Evolutionary conservation across 1,284 basidiomycete genomes (phyloP).

Genomic region (Afroboletus lepidellus): DNA sequence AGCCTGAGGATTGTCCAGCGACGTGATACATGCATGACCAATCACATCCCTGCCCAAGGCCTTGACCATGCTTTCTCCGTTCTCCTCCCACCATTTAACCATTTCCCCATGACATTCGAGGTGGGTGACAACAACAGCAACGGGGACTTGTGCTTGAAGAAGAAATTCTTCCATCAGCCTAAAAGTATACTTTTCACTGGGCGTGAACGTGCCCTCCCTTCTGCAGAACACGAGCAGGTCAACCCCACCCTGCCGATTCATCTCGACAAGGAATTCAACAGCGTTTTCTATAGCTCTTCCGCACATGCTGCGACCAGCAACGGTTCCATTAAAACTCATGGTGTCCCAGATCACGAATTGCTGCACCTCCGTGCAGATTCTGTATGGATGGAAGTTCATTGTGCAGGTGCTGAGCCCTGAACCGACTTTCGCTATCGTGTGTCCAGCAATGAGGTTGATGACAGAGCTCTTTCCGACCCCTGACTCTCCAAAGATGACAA

Average conservation of each 20-base stretch:
- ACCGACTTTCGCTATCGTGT: too few species aligned
- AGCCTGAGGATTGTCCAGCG: constrained; percentile 10
- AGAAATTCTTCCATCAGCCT: constrained; percentile 36
- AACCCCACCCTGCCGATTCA: constrained; percentile 33
- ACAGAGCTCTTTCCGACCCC: constrained; percentile 32
- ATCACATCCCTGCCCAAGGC: constrained; percentile 15
- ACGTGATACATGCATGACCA: constrained; percentile 33
- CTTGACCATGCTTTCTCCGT: constrained; percentile 16
- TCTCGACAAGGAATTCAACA: constrained; percentile 31
- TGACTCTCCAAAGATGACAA: constrained; percentile 28
- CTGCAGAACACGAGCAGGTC: constrained; percentile 41
- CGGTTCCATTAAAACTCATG: constrained; percentile 25
- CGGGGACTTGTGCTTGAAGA: constrained; percentile 36
- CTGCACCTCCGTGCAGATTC: constrained; percentile 18
- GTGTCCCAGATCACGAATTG: constrained; percentile 39
- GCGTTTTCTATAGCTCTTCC: constrained; percentile 35
- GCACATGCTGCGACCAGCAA: constrained; percentile 11
- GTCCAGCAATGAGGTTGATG: constrained; percentile 28
- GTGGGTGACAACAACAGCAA: constrained; percentile 40
- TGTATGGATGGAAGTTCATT: constrained; percentile 19
- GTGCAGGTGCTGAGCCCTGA: too few species aligned
- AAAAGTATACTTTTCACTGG: constrained; percentile 31
- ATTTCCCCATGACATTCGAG: constrained; percentile 33
- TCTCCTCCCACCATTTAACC: constrained; percentile 28
- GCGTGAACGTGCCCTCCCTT: constrained; percentile 27